These are phyloP conservation scores for Zizania latifolia DNA, from an alignment of 176 grass and related monocot species.

Conservation along the genomic window DNA sequence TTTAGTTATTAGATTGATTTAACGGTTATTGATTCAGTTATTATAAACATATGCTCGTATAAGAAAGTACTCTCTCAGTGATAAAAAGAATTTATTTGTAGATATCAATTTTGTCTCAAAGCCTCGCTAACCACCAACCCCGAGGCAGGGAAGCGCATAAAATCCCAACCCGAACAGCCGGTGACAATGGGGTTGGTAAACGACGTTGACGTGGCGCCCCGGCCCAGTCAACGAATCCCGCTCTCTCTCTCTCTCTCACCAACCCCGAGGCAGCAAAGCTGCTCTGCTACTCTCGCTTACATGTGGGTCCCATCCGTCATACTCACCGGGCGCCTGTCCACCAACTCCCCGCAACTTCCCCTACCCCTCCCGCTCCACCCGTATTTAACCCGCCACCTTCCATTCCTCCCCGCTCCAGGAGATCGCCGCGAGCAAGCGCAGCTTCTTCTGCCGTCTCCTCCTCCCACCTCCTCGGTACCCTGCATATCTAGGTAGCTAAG, in stretches of 20 bases:
- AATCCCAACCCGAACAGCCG: neutral
- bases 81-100: too few relatives aligned
- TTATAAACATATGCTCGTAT: too few relatives aligned
- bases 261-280: constrained; percentile 17
- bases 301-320: neutral
- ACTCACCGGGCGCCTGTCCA: neutral
- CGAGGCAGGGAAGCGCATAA: neutral
- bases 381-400: constrained; percentile 25
- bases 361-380: neutral
- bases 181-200: constrained; percentile 36
- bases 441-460: neutral
- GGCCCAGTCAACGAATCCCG: constrained; percentile 30
- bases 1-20: too few relatives aligned
- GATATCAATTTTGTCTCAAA: too few relatives aligned
- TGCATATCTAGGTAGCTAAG: too few relatives aligned
- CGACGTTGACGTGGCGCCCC: constrained; percentile 20
- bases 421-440: constrained; percentile 8
- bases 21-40: too few relatives aligned
- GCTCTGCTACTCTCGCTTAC: neutral
- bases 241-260: constrained; percentile 20
- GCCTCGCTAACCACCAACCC: constrained; percentile 6
- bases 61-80: too few relatives aligned
- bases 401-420: constrained; percentile 28
- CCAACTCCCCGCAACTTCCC: constrained; percentile 30
- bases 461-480: neutral